These are phyloP conservation scores for Tricholoma furcatifolium DNA, from an alignment of 768 basidiomycete genomes.

Conservation along the genomic window DNA sequence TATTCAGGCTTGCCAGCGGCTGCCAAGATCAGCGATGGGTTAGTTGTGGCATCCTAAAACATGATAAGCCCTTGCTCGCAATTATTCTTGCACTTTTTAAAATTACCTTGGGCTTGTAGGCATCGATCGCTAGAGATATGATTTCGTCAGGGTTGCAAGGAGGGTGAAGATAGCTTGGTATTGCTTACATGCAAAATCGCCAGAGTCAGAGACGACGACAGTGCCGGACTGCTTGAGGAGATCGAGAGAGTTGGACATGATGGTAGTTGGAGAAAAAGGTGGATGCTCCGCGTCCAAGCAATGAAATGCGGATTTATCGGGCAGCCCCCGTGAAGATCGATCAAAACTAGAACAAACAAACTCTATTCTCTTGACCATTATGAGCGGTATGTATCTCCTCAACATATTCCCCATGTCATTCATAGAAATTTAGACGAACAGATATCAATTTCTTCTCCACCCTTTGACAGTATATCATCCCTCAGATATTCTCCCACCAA, in stretches of 20 bases:
- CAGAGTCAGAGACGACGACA: conserved; percentile 96
- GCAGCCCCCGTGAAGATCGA: too few species aligned
- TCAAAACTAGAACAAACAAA: too few species aligned
- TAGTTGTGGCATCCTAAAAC: conserved; percentile 91
- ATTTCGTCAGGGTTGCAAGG: conserved; percentile 17
- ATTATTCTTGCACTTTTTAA: not conserved
- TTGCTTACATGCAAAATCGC: conserved; percentile 81
- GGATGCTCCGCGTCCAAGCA: too few species aligned
- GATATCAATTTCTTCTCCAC: conserved; percentile 56
- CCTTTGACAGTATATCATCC: conserved; percentile 83
- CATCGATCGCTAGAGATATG: conserved; percentile 72
- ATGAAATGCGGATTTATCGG: too few species aligned
- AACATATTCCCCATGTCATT: not conserved
- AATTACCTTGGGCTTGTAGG: conserved; percentile 87
- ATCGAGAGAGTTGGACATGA: conserved; percentile 81
- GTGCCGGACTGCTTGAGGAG: conserved; percentile 90
- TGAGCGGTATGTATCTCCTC: conserved; percentile 4
- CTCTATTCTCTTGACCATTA: not conserved
- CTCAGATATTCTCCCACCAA: conserved; percentile 79
- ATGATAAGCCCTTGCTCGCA: not conserved
- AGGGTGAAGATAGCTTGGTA: conserved; percentile 12
- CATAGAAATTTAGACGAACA: conserved; percentile 18
- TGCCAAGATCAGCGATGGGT: conserved; percentile 92
- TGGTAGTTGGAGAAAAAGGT: conserved; percentile 12
- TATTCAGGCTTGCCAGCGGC: conserved; percentile 92